These are phyloP conservation scores for Claviceps cyperi DNA, from an alignment of 2,329 filamentous ascomycete species.

Conservation along the genomic window DNA sequence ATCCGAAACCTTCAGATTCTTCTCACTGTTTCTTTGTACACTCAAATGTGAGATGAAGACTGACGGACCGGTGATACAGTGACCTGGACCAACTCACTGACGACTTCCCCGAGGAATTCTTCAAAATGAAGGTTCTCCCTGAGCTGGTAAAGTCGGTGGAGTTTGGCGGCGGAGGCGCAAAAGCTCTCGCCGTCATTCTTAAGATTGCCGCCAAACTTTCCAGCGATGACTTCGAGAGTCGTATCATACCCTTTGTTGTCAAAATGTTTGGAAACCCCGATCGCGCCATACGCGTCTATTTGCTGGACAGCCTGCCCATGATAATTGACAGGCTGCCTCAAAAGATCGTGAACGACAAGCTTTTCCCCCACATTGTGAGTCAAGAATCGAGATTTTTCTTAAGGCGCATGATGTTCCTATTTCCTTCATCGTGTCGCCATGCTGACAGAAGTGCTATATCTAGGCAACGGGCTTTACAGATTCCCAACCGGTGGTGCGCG, in stretches of 20 bases:
- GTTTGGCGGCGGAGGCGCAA: conserved; percentile 87
- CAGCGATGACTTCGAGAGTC: conserved; percentile 76
- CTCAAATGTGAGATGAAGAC: conserved; percentile 10
- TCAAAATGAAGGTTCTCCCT: conserved; percentile 91
- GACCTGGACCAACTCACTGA: conserved; percentile 78
- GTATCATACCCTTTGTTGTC: conserved; percentile 73
- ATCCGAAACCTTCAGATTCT: conserved; percentile 10
- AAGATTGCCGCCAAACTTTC: conserved; percentile 81
- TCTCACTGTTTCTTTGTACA: not conserved
- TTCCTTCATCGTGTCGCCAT: not conserved
- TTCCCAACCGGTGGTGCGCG: conserved; percentile 74
- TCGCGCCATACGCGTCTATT: conserved; percentile 76
- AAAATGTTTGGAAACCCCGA: conserved; percentile 84
- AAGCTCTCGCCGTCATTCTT: conserved; percentile 76
- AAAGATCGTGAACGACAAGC: conserved; percentile 86
- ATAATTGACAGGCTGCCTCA: conserved; percentile 88
- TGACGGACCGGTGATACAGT: conserved; percentile 21
- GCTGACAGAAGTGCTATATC: conserved; percentile 7
- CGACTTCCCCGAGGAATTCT: conserved; percentile 95
- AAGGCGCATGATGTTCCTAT: not conserved
- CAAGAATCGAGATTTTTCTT: not conserved
- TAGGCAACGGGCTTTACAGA: conserved; percentile 92
- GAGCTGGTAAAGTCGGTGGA: conserved; percentile 98
- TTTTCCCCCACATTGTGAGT: conserved; percentile 82
- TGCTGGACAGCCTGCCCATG: conserved; percentile 72